Evolutionary conservation across 2,329 filamentous ascomycete species (phyloP).

Genomic region (Paracoccidioides lutzii): DNA sequence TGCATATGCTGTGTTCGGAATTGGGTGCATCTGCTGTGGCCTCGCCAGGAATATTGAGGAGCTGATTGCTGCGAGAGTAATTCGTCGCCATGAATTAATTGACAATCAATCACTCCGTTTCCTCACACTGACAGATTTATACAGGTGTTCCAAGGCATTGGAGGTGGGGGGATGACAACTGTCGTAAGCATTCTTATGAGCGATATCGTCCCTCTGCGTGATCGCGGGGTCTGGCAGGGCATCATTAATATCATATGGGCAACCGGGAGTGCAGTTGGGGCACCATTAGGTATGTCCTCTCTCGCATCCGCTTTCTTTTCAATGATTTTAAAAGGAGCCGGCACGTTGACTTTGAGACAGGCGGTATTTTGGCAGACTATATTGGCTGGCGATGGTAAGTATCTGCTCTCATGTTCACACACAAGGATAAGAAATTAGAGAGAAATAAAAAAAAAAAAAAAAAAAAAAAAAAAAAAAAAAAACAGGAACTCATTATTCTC

Average conservation of each 20-base stretch:
- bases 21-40: slow-evolving; percentile 51
- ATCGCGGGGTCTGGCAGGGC: slow-evolving; percentile 63
- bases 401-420: slow-evolving; percentile 3
- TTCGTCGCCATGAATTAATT: slow-evolving; percentile 5
- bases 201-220: slow-evolving; percentile 56
- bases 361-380: slow-evolving; percentile 56
- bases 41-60: slow-evolving; percentile 51
- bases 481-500: slow-evolving; percentile 3
- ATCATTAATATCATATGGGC: slow-evolving; percentile 61
- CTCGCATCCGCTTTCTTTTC: neutral
- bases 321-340: neutral
- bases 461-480: neutral
- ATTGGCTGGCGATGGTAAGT: slow-evolving; percentile 61
- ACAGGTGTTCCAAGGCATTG: slow-evolving; percentile 47
- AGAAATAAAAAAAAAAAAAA: no score
- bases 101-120: neutral
- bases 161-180: slow-evolving; percentile 59
- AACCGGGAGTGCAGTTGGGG: slow-evolving; percentile 53
- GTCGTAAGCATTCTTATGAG: slow-evolving; percentile 57
- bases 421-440: no score
- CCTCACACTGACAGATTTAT: neutral
- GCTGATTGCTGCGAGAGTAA: slow-evolving; percentile 49
- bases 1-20: slow-evolving; percentile 50
- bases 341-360: slow-evolving; percentile 13
- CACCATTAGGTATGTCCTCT: slow-evolving; percentile 43